phyloP scores from a whole-genome alignment of 1,139 yeast species.

The Arxiozyma slooffiae region DNA sequence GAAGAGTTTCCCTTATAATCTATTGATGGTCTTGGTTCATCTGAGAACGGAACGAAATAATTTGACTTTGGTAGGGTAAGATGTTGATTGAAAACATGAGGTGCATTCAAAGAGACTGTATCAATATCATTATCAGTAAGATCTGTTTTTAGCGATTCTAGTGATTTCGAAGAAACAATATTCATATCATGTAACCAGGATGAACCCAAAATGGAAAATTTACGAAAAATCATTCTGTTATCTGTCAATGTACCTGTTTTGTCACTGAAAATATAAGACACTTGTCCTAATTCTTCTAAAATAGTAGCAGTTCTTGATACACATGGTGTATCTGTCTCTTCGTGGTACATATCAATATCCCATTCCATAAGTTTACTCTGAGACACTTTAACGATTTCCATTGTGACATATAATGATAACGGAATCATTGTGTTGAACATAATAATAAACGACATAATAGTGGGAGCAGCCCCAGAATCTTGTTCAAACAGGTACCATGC shows the following conservation, averaged over 20 bases:
- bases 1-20: slow-evolving; percentile 34
- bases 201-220: slow-evolving; percentile 74
- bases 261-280: slow-evolving; percentile 86
- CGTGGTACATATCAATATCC: slow-evolving; percentile 93
- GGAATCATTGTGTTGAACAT: slow-evolving; percentile 97
- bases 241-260: slow-evolving; percentile 96
- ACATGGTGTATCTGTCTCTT: slow-evolving; percentile 77
- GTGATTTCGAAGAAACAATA: slow-evolving; percentile 19
- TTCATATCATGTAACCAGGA: slow-evolving; percentile 84
- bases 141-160: slow-evolving; percentile 4
- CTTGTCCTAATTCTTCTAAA: slow-evolving; percentile 94
- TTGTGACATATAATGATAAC: slow-evolving; percentile 84
- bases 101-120: slow-evolving; percentile 2
- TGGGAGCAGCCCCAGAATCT: slow-evolving; percentile 84
- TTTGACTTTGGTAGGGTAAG: background rate
- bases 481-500: slow-evolving; percentile 68
- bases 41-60: background rate
- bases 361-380: slow-evolving; percentile 73
- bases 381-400: slow-evolving; percentile 87
- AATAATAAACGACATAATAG: slow-evolving; percentile 89
- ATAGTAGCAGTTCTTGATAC: slow-evolving; percentile 94
- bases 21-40: slow-evolving; percentile 25
- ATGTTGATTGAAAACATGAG: slow-evolving; percentile 1
- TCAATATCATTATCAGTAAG: slow-evolving; percentile 15
- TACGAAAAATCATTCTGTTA: slow-evolving; percentile 77